Base-by-base conservation (phyloP, 1,139 yeast genomes). In the Nakaseomyces sp. region DNA sequence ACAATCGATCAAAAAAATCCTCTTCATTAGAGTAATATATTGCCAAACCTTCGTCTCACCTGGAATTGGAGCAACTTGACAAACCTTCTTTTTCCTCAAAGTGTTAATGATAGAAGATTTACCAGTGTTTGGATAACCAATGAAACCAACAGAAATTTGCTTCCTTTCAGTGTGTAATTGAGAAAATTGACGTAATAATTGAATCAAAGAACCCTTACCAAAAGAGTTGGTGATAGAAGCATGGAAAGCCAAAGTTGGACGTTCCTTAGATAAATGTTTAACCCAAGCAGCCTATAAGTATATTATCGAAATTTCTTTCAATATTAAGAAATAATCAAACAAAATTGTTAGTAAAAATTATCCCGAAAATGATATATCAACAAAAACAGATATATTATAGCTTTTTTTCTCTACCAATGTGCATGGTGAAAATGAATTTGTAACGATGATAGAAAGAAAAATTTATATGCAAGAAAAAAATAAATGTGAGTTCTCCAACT, bases 41-140 rank as follows among this genome's bases (percentile, higher is more conserved):
- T 91, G 98, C 98, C 98, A 91, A 37, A 91, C 97, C 67, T 91
- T 91, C 39, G 98, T 91, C 64, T 91, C 98, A 63, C 98, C 98
- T 25, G 98, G 98, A 57, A 91, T 88, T 41, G 98, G 98, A 2
- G 98, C 98, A 42, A 91, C 97, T 40, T 77, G 81, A 69, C 98
- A 93, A 38, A 91, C 98, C 70, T 91, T 91, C 74, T 91, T 91
- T 64, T 81, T 81, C 63, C 96, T 79, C 54, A 91, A 71, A 1
- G 97, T 89, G 66, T 91, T 91, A 60, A 91, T 91, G 55, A 91
- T 88, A 30, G 96, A 85, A 1, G 97, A 89, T 64, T 91, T 91
- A 55, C 98, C 98, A 16, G 96, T 85, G 63, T 91, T 91, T 54
- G 98, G 98, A 63, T 91, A 91, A 12, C 98, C 98, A 60, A 91